These are phyloP conservation scores for Annulohypoxylon nitens DNA, from an alignment of 495 filamentous ascomycete genomes.

Conservation along the genomic window DNA sequence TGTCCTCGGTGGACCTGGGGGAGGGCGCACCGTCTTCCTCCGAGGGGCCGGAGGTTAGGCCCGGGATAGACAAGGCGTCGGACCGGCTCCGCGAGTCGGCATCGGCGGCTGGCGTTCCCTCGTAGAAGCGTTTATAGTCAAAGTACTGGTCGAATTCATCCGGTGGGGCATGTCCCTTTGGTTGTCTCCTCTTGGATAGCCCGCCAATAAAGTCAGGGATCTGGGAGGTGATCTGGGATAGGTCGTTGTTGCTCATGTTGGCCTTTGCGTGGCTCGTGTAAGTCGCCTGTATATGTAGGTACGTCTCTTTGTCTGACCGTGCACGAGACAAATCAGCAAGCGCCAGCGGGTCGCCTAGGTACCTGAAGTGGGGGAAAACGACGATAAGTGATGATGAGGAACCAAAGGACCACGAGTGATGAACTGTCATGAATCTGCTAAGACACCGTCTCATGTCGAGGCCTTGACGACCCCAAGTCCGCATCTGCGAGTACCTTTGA, in stretches of 20 bases:
- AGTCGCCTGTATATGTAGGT: constrained; percentile 54
- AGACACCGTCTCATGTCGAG: constrained; percentile 55
- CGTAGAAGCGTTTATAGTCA: constrained; percentile 53
- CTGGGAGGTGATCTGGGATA: constrained; percentile 53
- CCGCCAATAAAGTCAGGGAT: constrained; percentile 53
- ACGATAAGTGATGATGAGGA: constrained; percentile 55
- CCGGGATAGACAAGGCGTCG: constrained; percentile 52
- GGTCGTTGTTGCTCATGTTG: constrained; percentile 48
- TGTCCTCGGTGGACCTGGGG: constrained; percentile 48
- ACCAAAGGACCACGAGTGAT: constrained; percentile 52
- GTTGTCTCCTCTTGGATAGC: constrained; percentile 44
- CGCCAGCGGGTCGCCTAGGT: constrained; percentile 54
- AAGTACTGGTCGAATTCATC: constrained; percentile 52
- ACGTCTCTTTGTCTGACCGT: constrained; percentile 55
- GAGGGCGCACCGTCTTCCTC: constrained; percentile 53
- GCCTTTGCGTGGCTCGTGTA: constrained; percentile 55
- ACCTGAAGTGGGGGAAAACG: constrained; percentile 54
- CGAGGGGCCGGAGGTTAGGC: constrained; percentile 52
- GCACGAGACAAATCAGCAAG: constrained; percentile 55
- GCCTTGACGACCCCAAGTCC: constrained; percentile 51
- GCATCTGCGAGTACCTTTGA: constrained; percentile 53
- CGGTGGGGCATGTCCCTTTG: constrained; percentile 47
- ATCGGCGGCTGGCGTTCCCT: constrained; percentile 47
- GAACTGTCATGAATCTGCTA: constrained; percentile 55
- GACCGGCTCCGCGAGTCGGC: constrained; percentile 53